Evolutionary conservation across 345 rosid species (phyloP).

Genomic region (Streptanthus diversifolius): DNA sequence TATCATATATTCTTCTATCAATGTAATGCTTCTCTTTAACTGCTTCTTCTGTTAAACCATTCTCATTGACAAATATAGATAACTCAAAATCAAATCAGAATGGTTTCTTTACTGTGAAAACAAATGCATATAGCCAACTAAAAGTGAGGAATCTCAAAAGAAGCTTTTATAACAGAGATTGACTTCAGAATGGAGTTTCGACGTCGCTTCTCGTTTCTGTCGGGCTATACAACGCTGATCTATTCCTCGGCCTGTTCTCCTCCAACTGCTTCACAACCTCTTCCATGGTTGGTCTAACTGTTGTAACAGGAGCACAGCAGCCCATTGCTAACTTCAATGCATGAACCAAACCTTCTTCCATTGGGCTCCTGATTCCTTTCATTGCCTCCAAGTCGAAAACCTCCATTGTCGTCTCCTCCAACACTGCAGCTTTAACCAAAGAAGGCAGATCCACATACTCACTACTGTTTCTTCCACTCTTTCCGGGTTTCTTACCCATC

Average conservation of each 20-base stretch:
- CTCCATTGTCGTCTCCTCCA: constrained; percentile 96
- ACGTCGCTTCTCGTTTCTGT: constrained; percentile 78
- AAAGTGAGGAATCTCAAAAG: constrained; percentile 1
- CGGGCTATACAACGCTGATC: constrained; percentile 94
- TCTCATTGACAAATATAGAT: not conserved
- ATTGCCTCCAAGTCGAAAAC: constrained; percentile 80
- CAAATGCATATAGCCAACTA: constrained; percentile 22
- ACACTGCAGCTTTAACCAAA: constrained; percentile 82
- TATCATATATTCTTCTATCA: constrained; percentile 36
- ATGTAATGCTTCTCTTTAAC: constrained; percentile 1
- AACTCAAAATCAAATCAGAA: not conserved
- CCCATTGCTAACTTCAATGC: constrained; percentile 99
- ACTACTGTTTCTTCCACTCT: constrained; percentile 48
- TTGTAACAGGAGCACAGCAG: constrained; percentile 90
- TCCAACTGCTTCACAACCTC: constrained; percentile 96
- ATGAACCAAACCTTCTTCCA: constrained; percentile 96
- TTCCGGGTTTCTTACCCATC: constrained; percentile 92
- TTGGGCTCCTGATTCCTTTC: constrained; percentile 86
- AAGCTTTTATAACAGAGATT: not conserved
- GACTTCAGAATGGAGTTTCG: constrained; percentile 55
- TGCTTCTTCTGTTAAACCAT: constrained; percentile 13
- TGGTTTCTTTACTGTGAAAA: constrained; percentile 18
- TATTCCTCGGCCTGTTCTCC: constrained; percentile 91
- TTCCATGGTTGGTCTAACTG: constrained; percentile 91
- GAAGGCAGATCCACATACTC: constrained; percentile 81